Evolutionary conservation across 2,329 filamentous ascomycete genomes (phyloP).

Genomic region (Cryphonectria japonica): DNA sequence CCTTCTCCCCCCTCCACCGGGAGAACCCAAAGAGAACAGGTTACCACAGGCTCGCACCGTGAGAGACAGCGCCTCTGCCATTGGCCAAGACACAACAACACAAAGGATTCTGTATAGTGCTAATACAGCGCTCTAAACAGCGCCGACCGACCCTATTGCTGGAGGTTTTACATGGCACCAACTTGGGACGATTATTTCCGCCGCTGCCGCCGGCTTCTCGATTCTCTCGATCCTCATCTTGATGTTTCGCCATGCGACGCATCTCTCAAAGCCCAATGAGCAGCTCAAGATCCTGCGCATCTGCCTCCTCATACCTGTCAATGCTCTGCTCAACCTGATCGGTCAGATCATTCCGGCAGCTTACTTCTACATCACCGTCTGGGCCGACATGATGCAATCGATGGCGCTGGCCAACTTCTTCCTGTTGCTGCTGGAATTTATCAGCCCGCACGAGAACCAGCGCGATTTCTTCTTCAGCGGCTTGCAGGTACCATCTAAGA

Average conservation of each 20-base stretch:
- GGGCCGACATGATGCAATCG: conserved; percentile 44
- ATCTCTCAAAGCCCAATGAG: conserved; percentile 45
- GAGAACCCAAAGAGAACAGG: too few species aligned
- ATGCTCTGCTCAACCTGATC: conserved; percentile 45
- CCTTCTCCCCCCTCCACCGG: neutral
- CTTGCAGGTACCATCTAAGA: conserved; percentile 37
- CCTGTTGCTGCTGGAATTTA: conserved; percentile 47
- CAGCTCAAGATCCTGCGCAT: conserved; percentile 49
- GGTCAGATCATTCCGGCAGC: conserved; percentile 42
- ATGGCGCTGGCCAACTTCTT: conserved; percentile 48
- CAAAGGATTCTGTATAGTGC: neutral
- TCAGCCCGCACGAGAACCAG: conserved; percentile 40
- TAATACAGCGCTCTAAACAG: neutral
- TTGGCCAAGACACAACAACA: neutral
- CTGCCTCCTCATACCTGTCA: conserved; percentile 44
- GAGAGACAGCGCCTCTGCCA: too few species aligned
- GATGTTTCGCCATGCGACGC: conserved; percentile 29
- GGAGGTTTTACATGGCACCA: conserved; percentile 23
- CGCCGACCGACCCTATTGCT: conserved; percentile 14
- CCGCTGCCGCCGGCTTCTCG: conserved; percentile 23
- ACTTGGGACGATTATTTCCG: conserved; percentile 23
- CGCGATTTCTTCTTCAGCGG: conserved; percentile 43
- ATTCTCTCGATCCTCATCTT: conserved; percentile 23
- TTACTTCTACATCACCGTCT: conserved; percentile 45
- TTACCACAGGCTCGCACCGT: neutral